Percentiles rank a stretch among this genome's conserved stretches.
Evolutionary conservation across 1,284 basidiomycete species (phyloP).

Genomic region (Tetrapyrgos nigripes): DNA sequence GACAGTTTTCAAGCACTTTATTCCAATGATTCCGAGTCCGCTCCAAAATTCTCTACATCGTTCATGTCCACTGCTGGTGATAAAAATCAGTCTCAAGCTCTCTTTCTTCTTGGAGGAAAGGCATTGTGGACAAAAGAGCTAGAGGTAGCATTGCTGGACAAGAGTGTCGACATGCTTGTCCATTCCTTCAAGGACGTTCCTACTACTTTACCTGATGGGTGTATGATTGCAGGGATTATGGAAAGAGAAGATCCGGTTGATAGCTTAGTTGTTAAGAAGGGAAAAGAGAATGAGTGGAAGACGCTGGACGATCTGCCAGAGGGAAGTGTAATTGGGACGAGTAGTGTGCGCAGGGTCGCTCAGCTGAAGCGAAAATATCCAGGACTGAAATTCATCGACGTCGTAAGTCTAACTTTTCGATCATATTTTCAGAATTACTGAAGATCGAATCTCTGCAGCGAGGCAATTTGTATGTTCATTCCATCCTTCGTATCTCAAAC

Average conservation of each 20-base stretch:
- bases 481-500: slow-evolving; percentile 2
- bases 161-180: slow-evolving; percentile 90
- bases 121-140: slow-evolving; percentile 96
- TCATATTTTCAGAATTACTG: slow-evolving; percentile 14
- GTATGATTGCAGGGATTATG: slow-evolving; percentile 85
- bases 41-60: slow-evolving; percentile 67
- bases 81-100: slow-evolving; percentile 85
- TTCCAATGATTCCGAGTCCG: slow-evolving; percentile 43
- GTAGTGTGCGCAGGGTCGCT: slow-evolving; percentile 92
- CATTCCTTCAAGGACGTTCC: slow-evolving; percentile 97
- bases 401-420: slow-evolving; percentile 64
- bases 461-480: slow-evolving; percentile 75
- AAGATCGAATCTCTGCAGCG: slow-evolving; percentile 52
- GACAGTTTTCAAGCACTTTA: slow-evolving; percentile 54
- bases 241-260: slow-evolving; percentile 93
- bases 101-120: slow-evolving; percentile 85
- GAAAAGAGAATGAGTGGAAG: slow-evolving; percentile 67
- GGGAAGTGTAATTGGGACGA: slow-evolving; percentile 93
- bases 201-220: slow-evolving; percentile 85
- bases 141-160: slow-evolving; percentile 80
- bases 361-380: slow-evolving; percentile 88
- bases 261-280: slow-evolving; percentile 87
- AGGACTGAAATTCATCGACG: slow-evolving; percentile 84
- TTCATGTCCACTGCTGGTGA: slow-evolving; percentile 95
- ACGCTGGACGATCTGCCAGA: slow-evolving; percentile 85